phyloP scores from a whole-genome alignment of 495 filamentous ascomycete species.

The Hamigera avellanea region DNA sequence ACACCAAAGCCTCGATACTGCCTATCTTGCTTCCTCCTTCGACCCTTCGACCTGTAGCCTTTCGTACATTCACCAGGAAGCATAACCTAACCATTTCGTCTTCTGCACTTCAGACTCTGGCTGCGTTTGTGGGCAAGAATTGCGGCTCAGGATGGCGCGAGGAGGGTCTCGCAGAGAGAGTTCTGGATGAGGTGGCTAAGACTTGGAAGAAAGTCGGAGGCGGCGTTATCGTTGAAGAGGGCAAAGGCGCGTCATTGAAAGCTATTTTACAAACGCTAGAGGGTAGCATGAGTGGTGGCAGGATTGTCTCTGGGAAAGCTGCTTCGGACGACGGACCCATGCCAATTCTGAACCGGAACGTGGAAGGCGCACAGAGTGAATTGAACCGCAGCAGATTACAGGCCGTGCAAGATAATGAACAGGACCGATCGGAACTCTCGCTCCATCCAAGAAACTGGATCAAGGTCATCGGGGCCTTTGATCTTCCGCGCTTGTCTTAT shows the following conservation, averaged over 20 bases:
- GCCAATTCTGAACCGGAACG: conserved; percentile 6
- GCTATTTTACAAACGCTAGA: conserved; percentile 72
- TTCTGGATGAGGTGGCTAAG: conserved; percentile 82
- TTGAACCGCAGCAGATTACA: conserved; percentile 6
- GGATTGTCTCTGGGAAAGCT: conserved; percentile 33
- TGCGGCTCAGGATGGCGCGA: conserved; percentile 96
- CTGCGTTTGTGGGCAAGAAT: conserved; percentile 80
- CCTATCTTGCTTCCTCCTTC: conserved; percentile 81
- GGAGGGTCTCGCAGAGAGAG: conserved; percentile 82
- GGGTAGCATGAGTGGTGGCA: conserved; percentile 72
- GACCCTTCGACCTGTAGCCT: conserved; percentile 81
- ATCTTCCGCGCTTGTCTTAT: conserved; percentile 79
- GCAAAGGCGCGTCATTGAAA: conserved; percentile 59
- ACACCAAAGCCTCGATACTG: conserved; percentile 61
- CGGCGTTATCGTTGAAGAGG: conserved; percentile 80
- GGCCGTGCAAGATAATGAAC: conserved; percentile 41
- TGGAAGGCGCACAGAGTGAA: conserved; percentile 3
- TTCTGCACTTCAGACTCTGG: conserved; percentile 69
- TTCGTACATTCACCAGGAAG: conserved; percentile 95
- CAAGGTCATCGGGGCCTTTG: conserved; percentile 64
- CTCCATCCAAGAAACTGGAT: conserved; percentile 66
- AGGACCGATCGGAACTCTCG: conserved; percentile 44
- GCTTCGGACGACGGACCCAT: conserved; percentile 10
- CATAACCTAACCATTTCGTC: conserved; percentile 91
- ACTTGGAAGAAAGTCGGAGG: conserved; percentile 77